These are phyloP conservation scores for Diversispora epigaea DNA, from an alignment of 192 early-diverging fungal genomes.

Conservation along the genomic window DNA sequence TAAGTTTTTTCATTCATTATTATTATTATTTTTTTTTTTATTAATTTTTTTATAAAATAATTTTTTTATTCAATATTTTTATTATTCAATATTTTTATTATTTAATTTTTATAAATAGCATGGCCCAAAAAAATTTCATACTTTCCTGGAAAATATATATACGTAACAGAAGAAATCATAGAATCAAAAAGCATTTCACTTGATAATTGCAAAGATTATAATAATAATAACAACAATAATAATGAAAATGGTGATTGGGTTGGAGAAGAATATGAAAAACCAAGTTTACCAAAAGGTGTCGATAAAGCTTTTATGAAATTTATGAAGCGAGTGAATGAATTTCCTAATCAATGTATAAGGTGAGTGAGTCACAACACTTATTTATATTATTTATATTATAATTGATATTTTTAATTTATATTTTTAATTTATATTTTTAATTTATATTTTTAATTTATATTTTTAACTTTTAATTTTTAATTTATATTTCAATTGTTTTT, in stretches of 20 bases:
- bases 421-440: neutral
- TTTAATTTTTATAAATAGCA: constrained; percentile 12
- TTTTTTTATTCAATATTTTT: neutral
- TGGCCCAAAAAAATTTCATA: constrained; percentile 39
- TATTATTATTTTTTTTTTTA: too few relatives aligned
- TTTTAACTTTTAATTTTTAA: neutral
- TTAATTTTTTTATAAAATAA: neutral
- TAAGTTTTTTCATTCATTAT: neutral
- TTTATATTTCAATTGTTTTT: neutral
- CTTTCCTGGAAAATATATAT: constrained; percentile 55
- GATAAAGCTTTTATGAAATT: constrained; percentile 84
- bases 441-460: neutral
- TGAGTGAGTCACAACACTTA: constrained; percentile 24
- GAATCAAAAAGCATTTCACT: constrained; percentile 43
- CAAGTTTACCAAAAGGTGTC: constrained; percentile 62
- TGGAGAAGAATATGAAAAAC: constrained; percentile 83
- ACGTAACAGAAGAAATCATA: constrained; percentile 54
- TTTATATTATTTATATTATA: constrained; percentile 1
- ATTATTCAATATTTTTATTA: neutral
- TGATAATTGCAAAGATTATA: constrained; percentile 45
- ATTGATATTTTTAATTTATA: neutral
- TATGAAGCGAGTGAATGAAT: constrained; percentile 62
- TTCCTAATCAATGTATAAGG: constrained; percentile 84
- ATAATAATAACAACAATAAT: constrained; percentile 45
- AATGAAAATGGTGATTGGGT: constrained; percentile 57